Conservation (phyloP, 1,284 basidiomycete species). For the Naganishia albida region DNA sequence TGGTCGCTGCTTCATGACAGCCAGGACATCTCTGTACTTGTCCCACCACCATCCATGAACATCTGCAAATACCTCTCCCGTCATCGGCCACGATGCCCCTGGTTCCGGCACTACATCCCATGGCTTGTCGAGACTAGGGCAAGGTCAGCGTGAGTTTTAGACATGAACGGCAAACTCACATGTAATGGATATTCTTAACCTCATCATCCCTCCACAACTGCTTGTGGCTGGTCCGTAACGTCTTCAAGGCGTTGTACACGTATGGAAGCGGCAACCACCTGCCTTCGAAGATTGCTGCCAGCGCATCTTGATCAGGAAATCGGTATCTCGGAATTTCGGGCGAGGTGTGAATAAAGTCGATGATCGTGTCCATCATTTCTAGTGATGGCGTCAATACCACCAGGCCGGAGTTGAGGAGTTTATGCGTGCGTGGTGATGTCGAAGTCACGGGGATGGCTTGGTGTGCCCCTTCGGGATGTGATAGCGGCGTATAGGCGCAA, state of each 20-base stretch:
- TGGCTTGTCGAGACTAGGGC: slow-evolving; percentile 50
- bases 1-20: slow-evolving; percentile 37
- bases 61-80: slow-evolving; percentile 44
- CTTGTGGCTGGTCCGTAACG: slow-evolving; percentile 51
- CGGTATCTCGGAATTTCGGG: slow-evolving; percentile 68
- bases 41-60: slow-evolving; percentile 55
- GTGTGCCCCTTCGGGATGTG: slow-evolving; percentile 48
- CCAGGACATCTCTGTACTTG: slow-evolving; percentile 49
- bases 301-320: slow-evolving; percentile 92
- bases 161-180: slow-evolving; percentile 39
- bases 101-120: slow-evolving; percentile 39
- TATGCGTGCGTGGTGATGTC: slow-evolving; percentile 68
- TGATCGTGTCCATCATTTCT: slow-evolving; percentile 60
- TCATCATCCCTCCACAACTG: slow-evolving; percentile 55
- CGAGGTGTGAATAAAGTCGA: slow-evolving; percentile 66
- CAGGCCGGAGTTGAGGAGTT: slow-evolving; percentile 82
- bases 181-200: slow-evolving; percentile 54
- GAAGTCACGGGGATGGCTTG: slow-evolving; percentile 36
- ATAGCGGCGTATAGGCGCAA: slow-evolving; percentile 74
- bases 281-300: slow-evolving; percentile 75
- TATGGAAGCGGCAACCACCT: slow-evolving; percentile 55
- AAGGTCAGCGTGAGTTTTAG: background rate
- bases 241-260: slow-evolving; percentile 58
- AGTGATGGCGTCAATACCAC: slow-evolving; percentile 75
- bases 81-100: slow-evolving; percentile 27